Evolutionary conservation across 805 yeast genomes (phyloP).

Genomic region (Sugiyamaella chiloensis): DNA sequence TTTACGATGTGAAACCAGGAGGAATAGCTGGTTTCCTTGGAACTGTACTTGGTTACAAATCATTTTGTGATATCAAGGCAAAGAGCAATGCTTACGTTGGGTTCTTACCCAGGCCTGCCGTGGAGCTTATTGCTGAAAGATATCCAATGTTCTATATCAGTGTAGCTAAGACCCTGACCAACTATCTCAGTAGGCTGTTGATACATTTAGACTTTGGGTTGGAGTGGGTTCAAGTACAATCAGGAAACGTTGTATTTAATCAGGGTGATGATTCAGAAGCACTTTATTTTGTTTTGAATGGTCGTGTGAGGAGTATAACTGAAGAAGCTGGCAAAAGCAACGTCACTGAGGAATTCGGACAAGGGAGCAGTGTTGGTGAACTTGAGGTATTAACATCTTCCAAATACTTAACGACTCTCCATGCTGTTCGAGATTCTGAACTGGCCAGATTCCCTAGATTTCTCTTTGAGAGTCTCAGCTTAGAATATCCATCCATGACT

Average conservation of each 20-base stretch:
- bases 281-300: constrained; percentile 83
- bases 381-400: constrained; percentile 87
- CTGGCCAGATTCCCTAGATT: constrained; percentile 89
- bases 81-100: constrained; percentile 65
- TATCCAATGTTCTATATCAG: constrained; percentile 73
- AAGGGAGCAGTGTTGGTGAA: constrained; percentile 93
- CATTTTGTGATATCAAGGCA: constrained; percentile 70
- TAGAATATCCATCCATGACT: constrained; percentile 85
- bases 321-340: constrained; percentile 24
- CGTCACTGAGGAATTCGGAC: constrained; percentile 76
- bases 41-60: constrained; percentile 71
- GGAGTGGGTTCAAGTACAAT: constrained; percentile 91
- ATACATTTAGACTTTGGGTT: constrained; percentile 82
- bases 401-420: constrained; percentile 61
- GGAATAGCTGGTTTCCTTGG: constrained; percentile 88
- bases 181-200: constrained; percentile 63
- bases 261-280: constrained; percentile 91
- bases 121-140: constrained; percentile 67
- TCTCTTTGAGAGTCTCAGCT: constrained; percentile 77
- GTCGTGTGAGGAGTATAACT: constrained; percentile 68
- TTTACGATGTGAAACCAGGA: constrained; percentile 67
- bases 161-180: constrained; percentile 69
- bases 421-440: constrained; percentile 92
- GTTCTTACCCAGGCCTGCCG: constrained; percentile 56
- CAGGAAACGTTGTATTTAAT: constrained; percentile 74